A percentile compares a stretch with the other conserved stretches of the same genome.
Evolutionary conservation across 2,329 filamentous ascomycete species (phyloP).

Genomic region (Pseudonectria foliicola): DNA sequence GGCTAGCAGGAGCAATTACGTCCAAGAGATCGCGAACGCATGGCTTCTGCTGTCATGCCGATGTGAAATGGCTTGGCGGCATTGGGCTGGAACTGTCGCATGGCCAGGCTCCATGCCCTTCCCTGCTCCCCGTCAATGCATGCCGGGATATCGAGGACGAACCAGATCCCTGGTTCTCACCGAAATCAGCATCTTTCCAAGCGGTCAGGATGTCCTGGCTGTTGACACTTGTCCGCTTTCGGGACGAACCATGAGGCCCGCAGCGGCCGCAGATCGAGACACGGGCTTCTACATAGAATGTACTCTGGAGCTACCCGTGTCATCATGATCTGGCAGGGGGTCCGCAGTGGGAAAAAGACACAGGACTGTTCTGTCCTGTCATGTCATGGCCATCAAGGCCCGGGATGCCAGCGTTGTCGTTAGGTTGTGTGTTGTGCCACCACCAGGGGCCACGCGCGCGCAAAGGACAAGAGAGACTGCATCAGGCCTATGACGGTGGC

Average conservation of each 20-base stretch:
- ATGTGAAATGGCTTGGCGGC: too few species aligned
- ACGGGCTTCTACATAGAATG: slow-evolving; percentile 24
- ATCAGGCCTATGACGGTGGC: too few species aligned
- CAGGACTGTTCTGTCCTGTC: slow-evolving; percentile 17
- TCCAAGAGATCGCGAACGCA: too few species aligned
- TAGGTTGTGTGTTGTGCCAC: too few species aligned
- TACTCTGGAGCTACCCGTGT: slow-evolving; percentile 3
- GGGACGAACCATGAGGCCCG: slow-evolving; percentile 33
- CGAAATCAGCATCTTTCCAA: slow-evolving; percentile 26
- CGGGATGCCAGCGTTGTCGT: too few species aligned
- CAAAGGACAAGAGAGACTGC: too few species aligned
- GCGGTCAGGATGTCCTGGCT: slow-evolving; percentile 25
- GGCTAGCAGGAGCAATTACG: too few species aligned
- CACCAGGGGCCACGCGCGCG: too few species aligned
- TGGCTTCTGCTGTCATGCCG: too few species aligned
- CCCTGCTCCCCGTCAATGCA: background rate
- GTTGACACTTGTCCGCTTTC: slow-evolving; percentile 31
- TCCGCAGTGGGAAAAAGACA: slow-evolving; percentile 24
- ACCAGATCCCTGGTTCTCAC: slow-evolving; percentile 29
- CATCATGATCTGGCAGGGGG: slow-evolving; percentile 13
- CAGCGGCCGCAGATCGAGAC: slow-evolving; percentile 34
- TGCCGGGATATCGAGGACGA: slow-evolving; percentile 13
- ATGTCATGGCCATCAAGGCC: slow-evolving; percentile 3
- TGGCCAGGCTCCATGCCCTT: background rate
- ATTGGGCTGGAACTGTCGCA: too few species aligned